Conservation (phyloP, 495 filamentous ascomycete species). For the Thozetella sp. region DNA sequence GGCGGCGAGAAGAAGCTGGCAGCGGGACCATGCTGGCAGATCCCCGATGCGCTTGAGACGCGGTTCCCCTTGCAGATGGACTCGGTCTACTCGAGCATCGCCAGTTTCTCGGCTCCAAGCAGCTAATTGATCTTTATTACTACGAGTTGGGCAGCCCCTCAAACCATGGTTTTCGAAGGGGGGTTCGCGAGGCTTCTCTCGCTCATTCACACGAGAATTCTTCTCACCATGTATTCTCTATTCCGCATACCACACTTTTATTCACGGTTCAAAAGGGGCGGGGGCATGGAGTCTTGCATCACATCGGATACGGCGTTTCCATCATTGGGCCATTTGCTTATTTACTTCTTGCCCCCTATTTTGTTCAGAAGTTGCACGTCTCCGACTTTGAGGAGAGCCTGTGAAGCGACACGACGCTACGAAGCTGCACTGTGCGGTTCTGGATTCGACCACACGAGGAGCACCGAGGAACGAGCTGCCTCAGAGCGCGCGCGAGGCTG, state of each 20-base stretch:
- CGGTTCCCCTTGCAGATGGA: conserved; percentile 27
- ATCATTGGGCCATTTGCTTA: neutral
- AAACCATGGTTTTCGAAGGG: no score
- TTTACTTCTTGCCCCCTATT: neutral
- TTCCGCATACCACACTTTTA: neutral
- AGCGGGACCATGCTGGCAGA: conserved; percentile 18
- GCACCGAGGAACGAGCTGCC: neutral
- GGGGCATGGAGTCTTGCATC: neutral
- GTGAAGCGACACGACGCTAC: no score
- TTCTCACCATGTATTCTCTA: no score
- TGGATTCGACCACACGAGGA: no score
- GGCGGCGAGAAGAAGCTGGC: neutral
- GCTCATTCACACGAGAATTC: no score
- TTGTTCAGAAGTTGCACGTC: no score
- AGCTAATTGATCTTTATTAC: no score
- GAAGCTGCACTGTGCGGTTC: no score
- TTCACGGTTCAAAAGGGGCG: neutral
- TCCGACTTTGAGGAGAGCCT: no score
- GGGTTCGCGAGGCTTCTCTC: no score
- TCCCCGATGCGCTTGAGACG: conserved; percentile 18
- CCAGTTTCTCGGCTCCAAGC: neutral
- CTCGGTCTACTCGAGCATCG: conserved; percentile 17
- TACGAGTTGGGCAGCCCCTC: no score
- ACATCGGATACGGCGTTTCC: neutral
- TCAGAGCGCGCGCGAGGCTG: no score